Percentiles rank a stretch among this genome's conserved stretches.
These are phyloP conservation scores for Suhomyces tanzawaensis DNA, from an alignment of 805 yeast species.

Conservation along the genomic window DNA sequence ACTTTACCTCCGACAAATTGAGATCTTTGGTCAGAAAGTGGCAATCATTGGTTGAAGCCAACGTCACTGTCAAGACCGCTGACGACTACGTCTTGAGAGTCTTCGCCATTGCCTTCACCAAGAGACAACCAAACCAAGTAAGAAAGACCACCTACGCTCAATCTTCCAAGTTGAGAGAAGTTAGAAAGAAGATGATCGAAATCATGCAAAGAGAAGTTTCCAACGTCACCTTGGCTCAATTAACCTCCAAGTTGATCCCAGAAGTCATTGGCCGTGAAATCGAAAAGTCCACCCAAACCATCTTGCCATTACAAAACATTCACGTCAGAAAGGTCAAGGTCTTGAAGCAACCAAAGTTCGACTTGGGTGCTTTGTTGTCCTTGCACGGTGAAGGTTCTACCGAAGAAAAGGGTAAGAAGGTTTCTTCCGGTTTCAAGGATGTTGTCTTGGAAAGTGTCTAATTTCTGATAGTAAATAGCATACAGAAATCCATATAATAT, in stretches of 20 bases:
- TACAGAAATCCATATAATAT: constrained; percentile 6
- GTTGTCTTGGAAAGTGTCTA: constrained; percentile 97
- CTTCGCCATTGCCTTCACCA: constrained; percentile 97
- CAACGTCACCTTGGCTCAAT: constrained; percentile 92
- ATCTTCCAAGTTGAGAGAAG: constrained; percentile 94
- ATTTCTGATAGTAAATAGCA: constrained; percentile 7
- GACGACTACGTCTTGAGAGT: constrained; percentile 97
- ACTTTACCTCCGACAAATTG: constrained; percentile 96
- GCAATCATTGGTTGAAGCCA: constrained; percentile 98
- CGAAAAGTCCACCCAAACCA: constrained; percentile 90
- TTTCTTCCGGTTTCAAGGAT: constrained; percentile 94
- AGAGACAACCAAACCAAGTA: constrained; percentile 94
- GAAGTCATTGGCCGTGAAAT: constrained; percentile 99
- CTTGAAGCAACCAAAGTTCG: constrained; percentile 98
- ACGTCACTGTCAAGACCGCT: constrained; percentile 96
- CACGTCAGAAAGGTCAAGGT: constrained; percentile 98
- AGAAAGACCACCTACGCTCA: constrained; percentile 98
- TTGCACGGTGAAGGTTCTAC: constrained; percentile 94
- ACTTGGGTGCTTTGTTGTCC: constrained; percentile 92
- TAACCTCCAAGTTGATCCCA: constrained; percentile 95
- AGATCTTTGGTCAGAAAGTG: constrained; percentile 98
- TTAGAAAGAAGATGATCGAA: constrained; percentile 95
- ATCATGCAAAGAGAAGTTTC: constrained; percentile 96
- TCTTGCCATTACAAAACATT: constrained; percentile 97
- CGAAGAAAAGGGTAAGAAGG: constrained; percentile 96